Base-by-base conservation (phyloP, 768 basidiomycete species). In the Kwoniella bestiolae region DNA sequence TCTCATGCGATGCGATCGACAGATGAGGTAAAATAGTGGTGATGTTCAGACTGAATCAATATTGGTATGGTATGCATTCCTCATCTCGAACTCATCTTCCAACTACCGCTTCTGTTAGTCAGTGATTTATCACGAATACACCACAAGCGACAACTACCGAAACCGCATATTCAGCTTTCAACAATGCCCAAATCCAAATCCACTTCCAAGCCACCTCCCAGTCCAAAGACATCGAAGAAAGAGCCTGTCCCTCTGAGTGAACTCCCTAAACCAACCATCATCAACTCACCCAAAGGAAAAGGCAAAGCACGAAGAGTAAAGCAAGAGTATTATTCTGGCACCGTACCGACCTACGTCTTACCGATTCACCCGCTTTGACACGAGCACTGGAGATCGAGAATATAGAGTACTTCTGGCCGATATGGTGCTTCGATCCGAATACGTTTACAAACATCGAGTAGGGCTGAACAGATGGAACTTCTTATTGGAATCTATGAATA, bases 321-420 rank as follows among this genome's bases (percentile, higher is more conserved):
- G 58, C 65, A 12, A 66, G 78, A 50, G 79, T 81, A 1, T 41
- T 82, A 28, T 80, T 80, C 62, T 82, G 82, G 82, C 80, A 78
- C 67, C 65, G 82, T n/a, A 82, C 82, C 3, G 82, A 82, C 59
- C 69, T 83, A 8, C 69, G 82, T 1, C 56, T 82, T 3, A 79
- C 78, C 49, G 80, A 82, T 56, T 78, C 76, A 7, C 78, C 80
- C 0, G 76, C 78, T 9, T 70, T 81, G 5, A 57, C 47, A 18
- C 65, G 66, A 26, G 75, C 77, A 0, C 65, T 81, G 16, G 41
- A 68, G 9, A 51, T 32, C 18, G 12, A 47, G 11, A 16, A 25
- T 14, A 69, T 70, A 26, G 65, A 74, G n/a, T 28, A 60, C 1
- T 76, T 79, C 57, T 73, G 71, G 67, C 75, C 74, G 0, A 69